Base-by-base conservation (phyloP, 176 grass and related monocot genomes). In the Thalia dealbata region DNA sequence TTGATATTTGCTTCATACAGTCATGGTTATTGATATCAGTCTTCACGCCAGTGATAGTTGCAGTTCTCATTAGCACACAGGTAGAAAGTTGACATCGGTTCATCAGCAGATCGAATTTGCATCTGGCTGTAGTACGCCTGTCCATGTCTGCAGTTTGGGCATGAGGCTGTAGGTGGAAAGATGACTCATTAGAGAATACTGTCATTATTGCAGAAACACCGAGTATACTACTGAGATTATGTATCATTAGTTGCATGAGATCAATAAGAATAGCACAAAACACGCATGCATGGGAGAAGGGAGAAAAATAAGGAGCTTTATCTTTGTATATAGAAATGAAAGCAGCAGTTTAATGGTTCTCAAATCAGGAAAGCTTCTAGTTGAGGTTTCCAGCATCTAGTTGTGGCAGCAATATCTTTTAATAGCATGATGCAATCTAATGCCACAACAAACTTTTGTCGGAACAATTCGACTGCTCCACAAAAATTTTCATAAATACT, bases 71-170 rank as follows among this genome's bases (percentile, higher is more conserved):
- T 89, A 71, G 72, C 89, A 75, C 86, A 86, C 79, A 61, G 79
- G 76, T 86, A 92, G 52, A 87, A 84, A 14, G 41, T 82, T 11
- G 78, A 86, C 82, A 73, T 79, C 5, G 91, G 84, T 56, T 95
- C 91, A 75, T 95, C 91, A 52, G 91, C 89, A 27, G 82, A 88
- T 71, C 82, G 69, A 41, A 88, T 81, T 65, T 84, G 87, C 50
- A 80, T 82, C 73, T 86, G 82, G 58, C 21, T 73, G 82, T 42
- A 96, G 79, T 81, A 87, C 26, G 88, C 89, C 66, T 91, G 80
- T 29, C 84, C 84, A 67, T 90, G 59, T 59, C 82, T 70, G 65
- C 84, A 92, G 50, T 52, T 72, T 44, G 78, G 80, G 58, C 92
- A 92, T n/a, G 84, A 51, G 15, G 82, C 92, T 96, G 85, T 62